A percentile compares a stretch with the other conserved stretches of the same genome.
Evolutionary conservation across 2,329 filamentous ascomycete species (phyloP).

Genomic region (Aspergillus oerlinghausenensis): DNA sequence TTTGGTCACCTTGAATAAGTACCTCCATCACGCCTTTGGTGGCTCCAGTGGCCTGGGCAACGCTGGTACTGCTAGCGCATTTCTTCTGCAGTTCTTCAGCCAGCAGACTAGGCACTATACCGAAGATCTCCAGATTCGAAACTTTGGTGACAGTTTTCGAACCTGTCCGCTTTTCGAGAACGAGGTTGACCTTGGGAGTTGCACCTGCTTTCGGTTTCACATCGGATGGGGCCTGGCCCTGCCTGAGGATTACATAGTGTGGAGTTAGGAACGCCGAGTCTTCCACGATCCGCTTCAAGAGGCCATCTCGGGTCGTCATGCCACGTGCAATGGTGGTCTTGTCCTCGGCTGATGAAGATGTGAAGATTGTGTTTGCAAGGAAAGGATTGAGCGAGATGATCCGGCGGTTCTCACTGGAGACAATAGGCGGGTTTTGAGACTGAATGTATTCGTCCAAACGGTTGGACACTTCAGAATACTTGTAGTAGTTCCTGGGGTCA

Average conservation of each 20-base stretch:
- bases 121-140: slow-evolving; percentile 57
- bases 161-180: slow-evolving; percentile 60
- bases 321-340: slow-evolving; percentile 54
- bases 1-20: slow-evolving; percentile 64
- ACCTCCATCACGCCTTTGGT: slow-evolving; percentile 63
- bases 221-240: slow-evolving; percentile 34
- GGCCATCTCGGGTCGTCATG: slow-evolving; percentile 55
- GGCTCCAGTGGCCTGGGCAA: slow-evolving; percentile 58
- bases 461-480: slow-evolving; percentile 55
- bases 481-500: slow-evolving; percentile 54
- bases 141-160: slow-evolving; percentile 64
- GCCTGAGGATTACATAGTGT: slow-evolving; percentile 53
- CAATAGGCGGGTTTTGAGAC: slow-evolving; percentile 48
- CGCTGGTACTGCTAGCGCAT: slow-evolving; percentile 64
- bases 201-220: slow-evolving; percentile 59
- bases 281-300: slow-evolving; percentile 56
- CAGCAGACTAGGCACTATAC: slow-evolving; percentile 55
- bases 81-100: slow-evolving; percentile 64
- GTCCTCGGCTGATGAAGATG: slow-evolving; percentile 50
- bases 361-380: slow-evolving; percentile 59
- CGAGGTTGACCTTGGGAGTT: slow-evolving; percentile 56
- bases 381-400: slow-evolving; percentile 59
- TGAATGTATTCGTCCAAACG: slow-evolving; percentile 57
- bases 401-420: slow-evolving; percentile 56
- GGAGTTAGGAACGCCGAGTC: slow-evolving; percentile 46